phyloP scores from a whole-genome alignment of 306 rosid species.

The Heteromeles arbutifolia region DNA sequence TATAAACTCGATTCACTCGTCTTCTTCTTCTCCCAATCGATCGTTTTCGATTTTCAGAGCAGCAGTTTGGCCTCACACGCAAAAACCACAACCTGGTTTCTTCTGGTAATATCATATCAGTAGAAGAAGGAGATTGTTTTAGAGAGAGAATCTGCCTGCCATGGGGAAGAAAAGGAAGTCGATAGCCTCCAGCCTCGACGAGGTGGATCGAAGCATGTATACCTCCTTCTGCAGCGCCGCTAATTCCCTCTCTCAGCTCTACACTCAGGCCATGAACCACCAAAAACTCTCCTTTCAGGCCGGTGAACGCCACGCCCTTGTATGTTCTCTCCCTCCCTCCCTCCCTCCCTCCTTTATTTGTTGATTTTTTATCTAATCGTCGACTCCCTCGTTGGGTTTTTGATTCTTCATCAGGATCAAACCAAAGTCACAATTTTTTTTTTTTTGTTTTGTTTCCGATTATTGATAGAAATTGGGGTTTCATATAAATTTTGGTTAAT shows the following conservation, averaged over 20 bases:
- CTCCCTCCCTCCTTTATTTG: not conserved
- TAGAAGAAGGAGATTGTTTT: not conserved
- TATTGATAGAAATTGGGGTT: not conserved
- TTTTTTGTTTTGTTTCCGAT: not conserved
- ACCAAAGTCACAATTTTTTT: not conserved
- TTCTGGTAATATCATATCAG: not conserved
- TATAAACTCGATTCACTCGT: not conserved
- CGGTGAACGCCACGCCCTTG: conserved; percentile 92
- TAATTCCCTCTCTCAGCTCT: conserved; percentile 88
- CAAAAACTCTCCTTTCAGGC: conserved; percentile 90
- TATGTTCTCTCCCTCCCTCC: conserved; percentile 10
- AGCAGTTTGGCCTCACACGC: not conserved
- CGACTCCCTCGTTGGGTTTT: not conserved
- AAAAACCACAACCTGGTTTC: not conserved
- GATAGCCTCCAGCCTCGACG: conserved; percentile 75
- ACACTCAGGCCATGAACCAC: conserved; percentile 82
- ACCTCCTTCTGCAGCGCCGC: conserved; percentile 93
- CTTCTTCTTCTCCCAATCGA: not conserved
- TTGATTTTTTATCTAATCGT: not conserved
- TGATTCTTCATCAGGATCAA: not conserved
- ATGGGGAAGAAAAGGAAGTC: conserved; percentile 65
- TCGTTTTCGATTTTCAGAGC: not conserved
- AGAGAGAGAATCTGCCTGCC: not conserved
- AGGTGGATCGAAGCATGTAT: conserved; percentile 94
- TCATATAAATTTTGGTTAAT: not conserved